Percentiles rank a stretch among this genome's conserved stretches.
phyloP scores from a whole-genome alignment of 2,329 filamentous ascomycete genomes.

The Calonectria ilicicola region DNA sequence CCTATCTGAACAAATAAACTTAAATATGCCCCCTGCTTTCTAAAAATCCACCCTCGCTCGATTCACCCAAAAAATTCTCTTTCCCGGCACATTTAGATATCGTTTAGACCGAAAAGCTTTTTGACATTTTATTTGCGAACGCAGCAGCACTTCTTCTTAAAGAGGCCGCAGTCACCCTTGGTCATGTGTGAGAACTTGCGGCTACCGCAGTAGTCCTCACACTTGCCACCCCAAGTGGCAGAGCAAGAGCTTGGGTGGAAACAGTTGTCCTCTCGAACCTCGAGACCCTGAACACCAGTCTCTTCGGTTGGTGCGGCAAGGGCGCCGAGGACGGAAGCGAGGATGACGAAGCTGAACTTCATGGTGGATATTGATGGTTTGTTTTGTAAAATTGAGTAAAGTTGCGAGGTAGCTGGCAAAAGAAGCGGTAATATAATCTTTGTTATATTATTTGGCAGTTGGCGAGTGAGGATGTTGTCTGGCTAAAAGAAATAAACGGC shows the following conservation, averaged over 20 bases:
- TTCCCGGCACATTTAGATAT: neutral
- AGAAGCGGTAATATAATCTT: neutral
- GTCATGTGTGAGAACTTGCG: slow-evolving; percentile 1
- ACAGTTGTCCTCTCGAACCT: neutral
- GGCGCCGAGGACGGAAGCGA: neutral
- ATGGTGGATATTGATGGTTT: neutral
- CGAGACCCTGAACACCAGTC: neutral
- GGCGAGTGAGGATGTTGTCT: neutral
- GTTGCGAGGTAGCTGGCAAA: neutral
- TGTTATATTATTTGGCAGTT: neutral
- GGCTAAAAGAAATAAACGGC: neutral
- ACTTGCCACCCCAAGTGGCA: neutral
- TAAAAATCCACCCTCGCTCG: too few species aligned
- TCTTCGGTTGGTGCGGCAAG: neutral
- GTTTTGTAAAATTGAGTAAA: neutral
- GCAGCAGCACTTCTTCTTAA: slow-evolving; percentile 2
- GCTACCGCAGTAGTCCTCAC: neutral
- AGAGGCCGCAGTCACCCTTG: neutral
- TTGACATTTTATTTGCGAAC: neutral
- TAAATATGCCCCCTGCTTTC: too few species aligned
- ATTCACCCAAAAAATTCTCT: neutral
- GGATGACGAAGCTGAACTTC: neutral
- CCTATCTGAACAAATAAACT: too few species aligned
- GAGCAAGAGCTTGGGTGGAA: slow-evolving; percentile 3
- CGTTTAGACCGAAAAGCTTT: neutral